Percentiles rank a stretch among this genome's conserved stretches.
These are phyloP conservation scores for Tuber borchii DNA, from an alignment of 495 filamentous ascomycete genomes.

Conservation along the genomic window DNA sequence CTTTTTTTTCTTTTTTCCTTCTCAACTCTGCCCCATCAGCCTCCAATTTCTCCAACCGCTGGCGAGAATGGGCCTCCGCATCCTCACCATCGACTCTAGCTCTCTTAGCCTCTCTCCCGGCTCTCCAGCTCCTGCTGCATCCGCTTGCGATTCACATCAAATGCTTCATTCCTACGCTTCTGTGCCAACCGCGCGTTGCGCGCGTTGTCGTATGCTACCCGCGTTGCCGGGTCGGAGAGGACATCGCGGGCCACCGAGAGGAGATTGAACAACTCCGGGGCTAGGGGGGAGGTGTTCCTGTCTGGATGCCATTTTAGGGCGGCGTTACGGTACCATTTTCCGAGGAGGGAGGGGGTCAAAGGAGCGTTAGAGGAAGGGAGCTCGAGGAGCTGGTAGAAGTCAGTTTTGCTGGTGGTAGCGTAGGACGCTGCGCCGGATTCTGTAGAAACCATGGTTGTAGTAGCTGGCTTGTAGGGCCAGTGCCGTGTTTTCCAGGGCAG, in stretches of 20 bases:
- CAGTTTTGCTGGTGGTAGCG: conserved; percentile 53
- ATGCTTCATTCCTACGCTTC: conserved; percentile 57
- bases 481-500: too few relatives aligned
- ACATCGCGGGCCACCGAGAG: conserved; percentile 67
- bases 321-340: conserved; percentile 79
- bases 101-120: conserved; percentile 42
- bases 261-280: conserved; percentile 62
- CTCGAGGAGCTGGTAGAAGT: conserved; percentile 81
- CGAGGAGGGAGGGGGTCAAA: conserved; percentile 56
- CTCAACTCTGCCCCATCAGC: conserved; percentile 44
- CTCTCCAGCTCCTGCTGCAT: conserved; percentile 71
- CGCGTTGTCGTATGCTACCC: conserved; percentile 63
- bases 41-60: conserved; percentile 44
- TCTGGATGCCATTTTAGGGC: conserved; percentile 92
- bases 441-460: conserved; percentile 31
- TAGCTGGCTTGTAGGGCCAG: too few relatives aligned
- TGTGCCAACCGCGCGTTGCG: conserved; percentile 57
- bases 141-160: conserved; percentile 59
- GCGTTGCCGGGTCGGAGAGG: conserved; percentile 56
- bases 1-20: conserved; percentile 31
- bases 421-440: conserved; percentile 38
- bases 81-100: conserved; percentile 46
- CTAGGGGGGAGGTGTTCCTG: conserved; percentile 46
- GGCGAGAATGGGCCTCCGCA: conserved; percentile 48
- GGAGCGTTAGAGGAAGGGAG: conserved; percentile 55